Evolutionary conservation across 805 yeast genomes (phyloP), one percentile per base, ranked within the genome.

Genomic region (Wickerhamomyces strasburgensis): DNA sequence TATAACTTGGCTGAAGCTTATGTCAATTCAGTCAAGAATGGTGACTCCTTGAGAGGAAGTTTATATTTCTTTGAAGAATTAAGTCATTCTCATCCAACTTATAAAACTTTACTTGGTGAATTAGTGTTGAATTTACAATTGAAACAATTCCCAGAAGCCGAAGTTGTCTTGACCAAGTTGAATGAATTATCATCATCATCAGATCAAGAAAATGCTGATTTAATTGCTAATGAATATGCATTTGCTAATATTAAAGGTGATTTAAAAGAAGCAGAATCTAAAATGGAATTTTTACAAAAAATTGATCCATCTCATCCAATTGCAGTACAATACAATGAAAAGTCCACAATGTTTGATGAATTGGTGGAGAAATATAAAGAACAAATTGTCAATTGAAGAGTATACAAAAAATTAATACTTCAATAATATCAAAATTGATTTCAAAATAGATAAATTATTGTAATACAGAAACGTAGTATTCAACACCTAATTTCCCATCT

Each of bases 41-140:
- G 65, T 45, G 72, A 63, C 40, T 47, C 56, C 7, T 38, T 61
- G 13, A 67, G 68, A 49, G 65, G 72, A 9, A 58, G 68, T 15
- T 71, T 72, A 59, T 83, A 79, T 56, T 80, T 82, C 54, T 84
- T 72, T 57, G 97, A 90, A 60, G 98, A 90, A 62, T 67, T 84
- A 39, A 68, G 87, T 29, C 78, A 83, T 41, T 72, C 75, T 24
- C 67, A 70, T 41, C 68, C 68, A 32, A 56, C 68, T 33, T 57
- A 64, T 24, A 65, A 69, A 53, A 72, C 73, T 14, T 70, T 83
- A 48, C 52, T 75, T 25, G 80, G 83, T 27, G 75, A 87, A 52
- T 72, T 87, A 30, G 82, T 79, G 9, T 69, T 88, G 42, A 87
- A 89, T 44, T 62, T 89, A 50, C 87, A 85, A 63, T 73, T 87